Conservation (phyloP, 148 eudicot species). For the Heliosperma pusillum region DNA sequence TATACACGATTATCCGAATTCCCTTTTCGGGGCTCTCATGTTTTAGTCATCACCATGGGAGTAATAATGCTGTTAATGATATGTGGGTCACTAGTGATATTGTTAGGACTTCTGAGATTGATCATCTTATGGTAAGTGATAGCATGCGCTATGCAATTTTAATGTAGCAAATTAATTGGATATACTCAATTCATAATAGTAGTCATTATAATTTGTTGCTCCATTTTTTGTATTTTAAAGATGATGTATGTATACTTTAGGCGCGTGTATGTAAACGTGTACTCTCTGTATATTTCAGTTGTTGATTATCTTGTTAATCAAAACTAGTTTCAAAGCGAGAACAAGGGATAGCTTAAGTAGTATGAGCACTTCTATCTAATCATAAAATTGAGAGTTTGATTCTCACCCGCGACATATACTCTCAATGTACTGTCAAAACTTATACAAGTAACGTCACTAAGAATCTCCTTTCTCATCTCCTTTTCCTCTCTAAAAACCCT, state of each 20-base stretch:
- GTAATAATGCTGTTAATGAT: slow-evolving; percentile 38
- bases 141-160: slow-evolving; percentile 79
- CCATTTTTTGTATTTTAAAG: not conserved
- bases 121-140: slow-evolving; percentile 76
- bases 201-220: not conserved
- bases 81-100: slow-evolving; percentile 55
- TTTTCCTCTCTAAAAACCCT: too few relatives aligned
- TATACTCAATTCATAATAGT: too few relatives aligned
- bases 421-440: too few relatives aligned
- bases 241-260: not conserved
- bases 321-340: too few relatives aligned
- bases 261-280: not conserved
- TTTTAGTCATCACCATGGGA: slow-evolving; percentile 40
- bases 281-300: not conserved
- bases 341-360: too few relatives aligned
- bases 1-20: slow-evolving; percentile 37
- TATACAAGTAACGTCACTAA: too few relatives aligned
- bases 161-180: slow-evolving; percentile 34
- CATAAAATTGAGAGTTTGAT: too few relatives aligned
- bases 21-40: slow-evolving; percentile 58
- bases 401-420: too few relatives aligned
- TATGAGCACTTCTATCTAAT: too few relatives aligned
- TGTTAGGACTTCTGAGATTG: slow-evolving; percentile 52
- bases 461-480: too few relatives aligned
- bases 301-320: not conserved